These are phyloP conservation scores for Phragmites australis DNA, from an alignment of 176 grass and related monocot genomes.

Conservation along the genomic window DNA sequence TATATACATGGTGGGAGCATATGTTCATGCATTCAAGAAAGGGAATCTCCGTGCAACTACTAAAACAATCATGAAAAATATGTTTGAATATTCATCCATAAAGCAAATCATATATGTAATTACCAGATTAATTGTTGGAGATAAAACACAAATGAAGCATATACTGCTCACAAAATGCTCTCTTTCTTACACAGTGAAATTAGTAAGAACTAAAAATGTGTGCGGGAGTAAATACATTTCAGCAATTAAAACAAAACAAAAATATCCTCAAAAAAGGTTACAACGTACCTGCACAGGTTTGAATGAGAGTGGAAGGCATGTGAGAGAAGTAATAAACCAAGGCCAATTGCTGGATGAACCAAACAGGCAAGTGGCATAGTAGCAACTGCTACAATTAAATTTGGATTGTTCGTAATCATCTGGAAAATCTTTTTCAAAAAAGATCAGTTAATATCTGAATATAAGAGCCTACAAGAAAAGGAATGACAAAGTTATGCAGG, in stretches of 20 bases:
- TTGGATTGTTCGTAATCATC: constrained; percentile 71
- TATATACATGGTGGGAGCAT: background rate
- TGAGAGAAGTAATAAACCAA: constrained; percentile 76
- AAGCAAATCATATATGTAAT: background rate
- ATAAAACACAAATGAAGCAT: constrained; percentile 4
- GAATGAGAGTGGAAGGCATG: constrained; percentile 74
- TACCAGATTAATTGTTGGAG: background rate
- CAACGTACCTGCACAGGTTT: constrained; percentile 82
- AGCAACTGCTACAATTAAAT: constrained; percentile 69
- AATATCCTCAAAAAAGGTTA: constrained; percentile 6
- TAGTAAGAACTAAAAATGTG: background rate
- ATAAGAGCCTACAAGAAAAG: constrained; percentile 22
- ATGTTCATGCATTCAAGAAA: background rate
- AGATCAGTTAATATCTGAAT: constrained; percentile 42
- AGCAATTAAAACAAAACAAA: background rate
- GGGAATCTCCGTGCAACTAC: background rate
- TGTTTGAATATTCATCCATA: background rate
- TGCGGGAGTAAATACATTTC: background rate
- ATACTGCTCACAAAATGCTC: background rate
- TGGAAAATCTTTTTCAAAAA: constrained; percentile 72
- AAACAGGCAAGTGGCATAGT: constrained; percentile 72
- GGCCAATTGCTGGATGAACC: constrained; percentile 88
- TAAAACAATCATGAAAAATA: background rate
- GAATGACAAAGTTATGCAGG: background rate
- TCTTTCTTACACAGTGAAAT: background rate